Evolutionary conservation across 2,329 filamentous ascomycete genomes (phyloP).

Genomic region (Alternaria sp.): DNA sequence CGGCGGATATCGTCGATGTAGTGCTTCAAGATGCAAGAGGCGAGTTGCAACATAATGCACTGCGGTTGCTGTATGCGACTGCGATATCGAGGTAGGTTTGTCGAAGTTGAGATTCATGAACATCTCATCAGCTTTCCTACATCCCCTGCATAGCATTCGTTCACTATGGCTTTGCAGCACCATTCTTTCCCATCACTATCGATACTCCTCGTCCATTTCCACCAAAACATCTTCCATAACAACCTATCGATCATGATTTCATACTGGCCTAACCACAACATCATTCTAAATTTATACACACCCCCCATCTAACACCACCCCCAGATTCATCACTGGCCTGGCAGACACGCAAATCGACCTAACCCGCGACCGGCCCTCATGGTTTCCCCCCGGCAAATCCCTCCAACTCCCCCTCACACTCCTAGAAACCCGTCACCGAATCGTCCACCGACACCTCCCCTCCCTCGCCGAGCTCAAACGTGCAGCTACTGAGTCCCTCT

Average conservation of each 20-base stretch:
- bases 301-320: constrained; percentile 1
- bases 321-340: constrained; percentile 79
- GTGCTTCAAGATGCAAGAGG: constrained; percentile 66
- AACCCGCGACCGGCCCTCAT: constrained; percentile 35
- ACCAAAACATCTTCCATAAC: neutral
- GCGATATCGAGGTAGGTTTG: constrained; percentile 71
- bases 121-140: neutral
- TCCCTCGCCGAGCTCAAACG: constrained; percentile 74
- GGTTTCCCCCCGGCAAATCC: constrained; percentile 29
- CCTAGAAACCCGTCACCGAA: constrained; percentile 87
- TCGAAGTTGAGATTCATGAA: neutral
- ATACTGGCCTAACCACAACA: neutral
- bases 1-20: constrained; percentile 73
- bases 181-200: neutral
- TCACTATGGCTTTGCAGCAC: neutral
- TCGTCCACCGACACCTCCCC: constrained; percentile 87
- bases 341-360: constrained; percentile 65
- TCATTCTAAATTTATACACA: neutral
- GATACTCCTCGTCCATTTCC: neutral
- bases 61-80: constrained; percentile 73
- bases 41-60: constrained; percentile 62
- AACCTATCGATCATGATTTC: neutral
- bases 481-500: constrained; percentile 72
- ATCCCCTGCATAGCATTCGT: neutral
- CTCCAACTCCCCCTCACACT: constrained; percentile 67